Conservation (phyloP, 148 eudicot species). For the Rhododendron vialii region DNA sequence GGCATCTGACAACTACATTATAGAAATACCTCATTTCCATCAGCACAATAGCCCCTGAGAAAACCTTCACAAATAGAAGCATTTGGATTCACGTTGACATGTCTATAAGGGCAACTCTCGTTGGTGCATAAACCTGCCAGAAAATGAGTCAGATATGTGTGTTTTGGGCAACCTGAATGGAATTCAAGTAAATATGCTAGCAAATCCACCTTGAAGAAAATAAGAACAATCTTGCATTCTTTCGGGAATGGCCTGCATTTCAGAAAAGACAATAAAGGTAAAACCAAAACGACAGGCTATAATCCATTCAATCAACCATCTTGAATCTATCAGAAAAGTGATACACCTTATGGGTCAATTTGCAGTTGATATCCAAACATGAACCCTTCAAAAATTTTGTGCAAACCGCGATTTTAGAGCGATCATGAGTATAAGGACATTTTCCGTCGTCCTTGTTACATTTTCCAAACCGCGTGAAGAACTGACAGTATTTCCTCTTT, state of each 20-base stretch:
- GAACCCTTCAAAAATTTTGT: conserved; percentile 79
- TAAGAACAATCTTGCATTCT: conserved; percentile 97
- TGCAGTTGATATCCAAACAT: conserved; percentile 74
- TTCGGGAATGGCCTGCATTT: conserved; percentile 87
- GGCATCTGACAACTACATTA: conserved; percentile 1
- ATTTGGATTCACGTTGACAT: conserved; percentile 83
- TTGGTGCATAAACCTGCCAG: conserved; percentile 84
- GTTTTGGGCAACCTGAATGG: not conserved
- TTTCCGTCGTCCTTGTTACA: conserved; percentile 91
- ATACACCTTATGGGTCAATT: conserved; percentile 91
- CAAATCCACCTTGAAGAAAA: conserved; percentile 75
- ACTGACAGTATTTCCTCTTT: conserved; percentile 80
- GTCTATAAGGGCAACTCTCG: conserved; percentile 82
- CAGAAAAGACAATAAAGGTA: conserved; percentile 17
- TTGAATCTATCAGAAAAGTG: conserved; percentile 4
- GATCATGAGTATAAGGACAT: conserved; percentile 91
- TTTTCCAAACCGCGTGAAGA: conserved; percentile 93
- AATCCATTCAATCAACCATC: not conserved
- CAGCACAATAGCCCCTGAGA: conserved; percentile 86
- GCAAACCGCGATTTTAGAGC: conserved; percentile 82
- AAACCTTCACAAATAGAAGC: conserved; percentile 79
- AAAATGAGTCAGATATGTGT: conserved; percentile 7
- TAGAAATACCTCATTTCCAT: conserved; percentile 82
- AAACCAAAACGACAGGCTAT: not conserved
- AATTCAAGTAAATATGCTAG: conserved; percentile 12